Evolutionary conservation across 768 basidiomycete species (phyloP).

Genomic region (Termitomyces sp.): DNA sequence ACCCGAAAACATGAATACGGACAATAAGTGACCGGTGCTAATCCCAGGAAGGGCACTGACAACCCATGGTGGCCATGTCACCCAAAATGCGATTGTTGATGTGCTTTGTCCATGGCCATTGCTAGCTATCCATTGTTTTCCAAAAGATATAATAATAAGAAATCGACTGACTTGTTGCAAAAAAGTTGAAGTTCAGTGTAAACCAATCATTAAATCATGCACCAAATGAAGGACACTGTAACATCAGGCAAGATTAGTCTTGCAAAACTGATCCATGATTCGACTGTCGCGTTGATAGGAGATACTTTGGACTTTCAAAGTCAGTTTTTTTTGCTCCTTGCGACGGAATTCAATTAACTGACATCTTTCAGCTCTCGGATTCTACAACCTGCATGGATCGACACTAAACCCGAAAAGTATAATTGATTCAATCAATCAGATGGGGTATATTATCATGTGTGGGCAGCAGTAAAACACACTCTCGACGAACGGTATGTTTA

Average conservation of each 20-base stretch:
- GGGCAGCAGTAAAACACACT: conserved; percentile 24
- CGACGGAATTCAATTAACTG: background rate
- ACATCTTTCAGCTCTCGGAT: conserved; percentile 14
- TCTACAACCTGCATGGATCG: conserved; percentile 22
- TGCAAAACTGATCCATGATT: conserved; percentile 12
- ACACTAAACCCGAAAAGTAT: conserved; percentile 17
- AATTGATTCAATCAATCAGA: conserved; percentile 11
- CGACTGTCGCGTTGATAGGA: conserved; percentile 31
- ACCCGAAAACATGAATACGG: conserved; percentile 4
- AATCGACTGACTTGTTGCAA: background rate
- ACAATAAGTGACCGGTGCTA: conserved; percentile 4
- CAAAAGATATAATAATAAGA: background rate
- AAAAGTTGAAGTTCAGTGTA: background rate
- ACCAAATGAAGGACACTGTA: background rate
- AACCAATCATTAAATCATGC: background rate
- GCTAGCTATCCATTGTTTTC: conserved; percentile 1
- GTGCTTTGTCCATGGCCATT: conserved; percentile 2
- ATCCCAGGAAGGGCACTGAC: background rate
- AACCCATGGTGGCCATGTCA: background rate
- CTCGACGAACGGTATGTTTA: conserved; percentile 16
- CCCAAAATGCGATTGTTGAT: background rate
- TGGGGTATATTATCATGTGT: conserved; percentile 22
- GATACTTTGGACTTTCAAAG: conserved; percentile 39
- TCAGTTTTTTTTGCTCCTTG: conserved; percentile 18
- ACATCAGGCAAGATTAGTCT: conserved; percentile 1